Conservation (phyloP, 257 asterid species). For the Datura wrightii region DNA sequence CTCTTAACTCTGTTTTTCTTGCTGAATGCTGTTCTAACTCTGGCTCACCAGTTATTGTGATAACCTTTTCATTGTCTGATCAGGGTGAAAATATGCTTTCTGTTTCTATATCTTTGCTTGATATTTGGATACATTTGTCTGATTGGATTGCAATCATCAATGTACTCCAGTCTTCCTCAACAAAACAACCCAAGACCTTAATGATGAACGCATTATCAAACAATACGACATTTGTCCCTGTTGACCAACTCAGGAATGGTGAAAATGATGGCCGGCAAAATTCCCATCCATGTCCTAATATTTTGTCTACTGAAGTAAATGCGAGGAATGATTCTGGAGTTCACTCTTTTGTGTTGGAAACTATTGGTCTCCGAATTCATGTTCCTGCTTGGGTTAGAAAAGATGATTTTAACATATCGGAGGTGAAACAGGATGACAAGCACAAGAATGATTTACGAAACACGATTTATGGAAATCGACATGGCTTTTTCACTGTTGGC, state of each 20-base stretch:
- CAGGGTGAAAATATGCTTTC: conserved; percentile 52
- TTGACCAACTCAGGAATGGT: conserved; percentile 40
- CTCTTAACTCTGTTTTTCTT: conserved; percentile 72
- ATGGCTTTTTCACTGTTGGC: conserved; percentile 60
- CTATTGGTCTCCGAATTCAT: conserved; percentile 60
- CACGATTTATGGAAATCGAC: conserved; percentile 48
- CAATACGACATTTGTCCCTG: conserved; percentile 33
- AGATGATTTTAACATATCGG: conserved; percentile 44
- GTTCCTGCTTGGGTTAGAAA: conserved; percentile 61
- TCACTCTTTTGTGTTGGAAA: conserved; percentile 54
- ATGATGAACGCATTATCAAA: conserved; percentile 44
- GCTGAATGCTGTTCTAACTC: conserved; percentile 61
- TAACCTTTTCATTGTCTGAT: conserved; percentile 52
- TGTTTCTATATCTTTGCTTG: conserved; percentile 62
- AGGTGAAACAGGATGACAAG: conserved; percentile 43
- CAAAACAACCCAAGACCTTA: conserved; percentile 41
- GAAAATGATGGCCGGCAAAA: conserved; percentile 38
- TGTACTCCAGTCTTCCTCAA: conserved; percentile 47
- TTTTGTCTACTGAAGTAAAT: conserved; percentile 42
- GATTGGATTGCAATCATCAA: conserved; percentile 78
- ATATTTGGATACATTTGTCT: conserved; percentile 73
- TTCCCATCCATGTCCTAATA: conserved; percentile 30
- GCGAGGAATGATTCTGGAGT: conserved; percentile 42
- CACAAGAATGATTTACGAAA: conserved; percentile 45
- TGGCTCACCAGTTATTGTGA: conserved; percentile 62